phyloP scores from a whole-genome alignment of 371 early-diverging fungal genomes.

The Mucor ambiguus region DNA sequence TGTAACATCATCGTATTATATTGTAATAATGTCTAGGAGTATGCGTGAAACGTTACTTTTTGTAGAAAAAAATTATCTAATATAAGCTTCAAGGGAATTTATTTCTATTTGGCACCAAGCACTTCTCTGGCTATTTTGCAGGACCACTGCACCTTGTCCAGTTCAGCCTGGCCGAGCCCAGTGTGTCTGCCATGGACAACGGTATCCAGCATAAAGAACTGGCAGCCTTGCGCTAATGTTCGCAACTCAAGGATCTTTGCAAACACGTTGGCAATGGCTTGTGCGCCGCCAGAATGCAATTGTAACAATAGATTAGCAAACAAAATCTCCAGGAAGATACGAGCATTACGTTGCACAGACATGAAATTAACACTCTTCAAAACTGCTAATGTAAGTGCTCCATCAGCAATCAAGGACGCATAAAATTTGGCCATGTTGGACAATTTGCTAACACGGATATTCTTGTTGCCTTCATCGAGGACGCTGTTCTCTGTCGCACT shows the following conservation, averaged over 20 bases:
- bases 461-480: slow-evolving; percentile 19
- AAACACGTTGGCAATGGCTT: slow-evolving; percentile 62
- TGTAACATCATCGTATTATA: slow-evolving; percentile 1
- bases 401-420: slow-evolving; percentile 63
- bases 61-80: slow-evolving; percentile 1
- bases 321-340: slow-evolving; percentile 70
- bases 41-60: slow-evolving; percentile 5
- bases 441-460: slow-evolving; percentile 64
- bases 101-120: slow-evolving; percentile 29
- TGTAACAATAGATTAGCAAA: slow-evolving; percentile 55
- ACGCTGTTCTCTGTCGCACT: slow-evolving; percentile 33
- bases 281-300: slow-evolving; percentile 44
- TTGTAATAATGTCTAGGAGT: slow-evolving; percentile 18
- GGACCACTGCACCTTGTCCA: slow-evolving; percentile 63
- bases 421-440: slow-evolving; percentile 80
- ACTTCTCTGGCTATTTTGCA: slow-evolving; percentile 67
- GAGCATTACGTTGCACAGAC: slow-evolving; percentile 58
- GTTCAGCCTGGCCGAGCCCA: slow-evolving; percentile 46
- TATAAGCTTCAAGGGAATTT: not conserved
- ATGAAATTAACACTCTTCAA: slow-evolving; percentile 80
- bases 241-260: slow-evolving; percentile 59
- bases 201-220: slow-evolving; percentile 73
- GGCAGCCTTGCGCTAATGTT: slow-evolving; percentile 71
- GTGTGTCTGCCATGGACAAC: slow-evolving; percentile 41
- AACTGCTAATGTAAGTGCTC: slow-evolving; percentile 64